phyloP scores from a whole-genome alignment of 352 stramenopile genomes.

The Phytopythium delawarense region DNA sequence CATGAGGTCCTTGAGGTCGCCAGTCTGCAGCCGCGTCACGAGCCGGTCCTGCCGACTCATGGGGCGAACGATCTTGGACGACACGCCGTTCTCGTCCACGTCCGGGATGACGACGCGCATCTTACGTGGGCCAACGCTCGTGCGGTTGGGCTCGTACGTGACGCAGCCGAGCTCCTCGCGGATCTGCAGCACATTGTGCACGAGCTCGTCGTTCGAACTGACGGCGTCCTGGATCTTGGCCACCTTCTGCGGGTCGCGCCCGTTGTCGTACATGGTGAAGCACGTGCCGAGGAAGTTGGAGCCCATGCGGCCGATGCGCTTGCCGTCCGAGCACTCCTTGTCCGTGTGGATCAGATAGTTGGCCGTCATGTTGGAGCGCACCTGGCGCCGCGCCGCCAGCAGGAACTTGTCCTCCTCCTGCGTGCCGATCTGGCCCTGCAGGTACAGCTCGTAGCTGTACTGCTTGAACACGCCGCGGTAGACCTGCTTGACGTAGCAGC shows the following conservation, averaged over 20 bases:
- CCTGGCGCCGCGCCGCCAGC: slow-evolving; percentile 65
- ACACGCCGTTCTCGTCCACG: slow-evolving; percentile 76
- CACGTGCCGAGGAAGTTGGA: slow-evolving; percentile 86
- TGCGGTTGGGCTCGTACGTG: slow-evolving; percentile 86
- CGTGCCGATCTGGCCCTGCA: slow-evolving; percentile 81
- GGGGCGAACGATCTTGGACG: slow-evolving; percentile 77
- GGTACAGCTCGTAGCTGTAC: slow-evolving; percentile 81
- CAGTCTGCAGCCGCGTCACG: slow-evolving; percentile 59
- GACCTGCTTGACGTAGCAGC: slow-evolving; percentile 86
- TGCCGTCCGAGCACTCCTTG: slow-evolving; percentile 65
- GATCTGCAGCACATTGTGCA: slow-evolving; percentile 85
- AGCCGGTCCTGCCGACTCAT: slow-evolving; percentile 85
- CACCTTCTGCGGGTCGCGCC: slow-evolving; percentile 84
- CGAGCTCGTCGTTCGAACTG: slow-evolving; percentile 55
- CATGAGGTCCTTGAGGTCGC: slow-evolving; percentile 82
- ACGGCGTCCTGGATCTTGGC: slow-evolving; percentile 85
- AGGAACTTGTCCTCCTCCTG: slow-evolving; percentile 82
- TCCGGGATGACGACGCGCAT: slow-evolving; percentile 83
- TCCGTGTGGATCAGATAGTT: slow-evolving; percentile 87
- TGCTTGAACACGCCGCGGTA: slow-evolving; percentile 87
- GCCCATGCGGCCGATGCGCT: slow-evolving; percentile 84
- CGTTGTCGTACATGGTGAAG: slow-evolving; percentile 87
- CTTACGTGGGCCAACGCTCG: slow-evolving; percentile 79
- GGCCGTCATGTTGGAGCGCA: slow-evolving; percentile 87
- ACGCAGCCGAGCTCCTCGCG: slow-evolving; percentile 81